These are phyloP conservation scores for Citrus cavaleriei DNA, from an alignment of 345 rosid genomes.

Conservation along the genomic window DNA sequence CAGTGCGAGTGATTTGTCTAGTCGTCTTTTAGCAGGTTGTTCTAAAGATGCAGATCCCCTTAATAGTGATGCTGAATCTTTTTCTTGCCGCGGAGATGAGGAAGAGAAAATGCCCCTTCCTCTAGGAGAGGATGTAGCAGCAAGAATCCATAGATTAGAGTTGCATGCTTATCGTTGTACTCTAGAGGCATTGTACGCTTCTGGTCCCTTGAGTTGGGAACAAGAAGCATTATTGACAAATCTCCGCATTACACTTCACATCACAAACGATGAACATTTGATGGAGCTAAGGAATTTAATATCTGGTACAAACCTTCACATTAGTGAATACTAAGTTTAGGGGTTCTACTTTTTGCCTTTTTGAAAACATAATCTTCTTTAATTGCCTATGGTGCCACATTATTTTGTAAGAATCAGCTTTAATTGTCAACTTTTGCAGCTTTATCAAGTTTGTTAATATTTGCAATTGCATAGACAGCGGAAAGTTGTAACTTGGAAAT, in stretches of 20 bases:
- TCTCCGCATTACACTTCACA: slow-evolving; percentile 69
- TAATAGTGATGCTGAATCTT: slow-evolving; percentile 52
- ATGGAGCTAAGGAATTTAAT: slow-evolving; percentile 66
- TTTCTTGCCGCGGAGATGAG: slow-evolving; percentile 17
- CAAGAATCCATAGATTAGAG: slow-evolving; percentile 64
- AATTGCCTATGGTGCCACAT: slow-evolving; percentile 23
- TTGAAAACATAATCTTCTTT: slow-evolving; percentile 26
- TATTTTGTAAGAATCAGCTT: slow-evolving; percentile 27
- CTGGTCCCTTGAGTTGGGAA: slow-evolving; percentile 87
- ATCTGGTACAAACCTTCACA: slow-evolving; percentile 45
- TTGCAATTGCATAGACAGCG: slow-evolving; percentile 20
- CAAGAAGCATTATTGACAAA: slow-evolving; percentile 81
- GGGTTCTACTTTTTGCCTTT: slow-evolving; percentile 13
- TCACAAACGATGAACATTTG: slow-evolving; percentile 83
- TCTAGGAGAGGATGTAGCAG: slow-evolving; percentile 30
- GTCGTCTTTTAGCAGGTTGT: slow-evolving; percentile 23
- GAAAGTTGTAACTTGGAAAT: slow-evolving; percentile 20
- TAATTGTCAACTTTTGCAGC: slow-evolving; percentile 24
- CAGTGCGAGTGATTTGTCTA: slow-evolving; percentile 17
- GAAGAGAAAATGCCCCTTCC: slow-evolving; percentile 20
- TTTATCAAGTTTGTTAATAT: slow-evolving; percentile 21
- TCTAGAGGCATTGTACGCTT: slow-evolving; percentile 68
- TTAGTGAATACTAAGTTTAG: slow-evolving; percentile 33
- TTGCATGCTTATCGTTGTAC: slow-evolving; percentile 63
- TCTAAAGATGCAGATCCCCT: slow-evolving; percentile 30